Base-by-base conservation (phyloP, 2,329 filamentous ascomycete genomes). In the Talaromyces rugulosus region DNA sequence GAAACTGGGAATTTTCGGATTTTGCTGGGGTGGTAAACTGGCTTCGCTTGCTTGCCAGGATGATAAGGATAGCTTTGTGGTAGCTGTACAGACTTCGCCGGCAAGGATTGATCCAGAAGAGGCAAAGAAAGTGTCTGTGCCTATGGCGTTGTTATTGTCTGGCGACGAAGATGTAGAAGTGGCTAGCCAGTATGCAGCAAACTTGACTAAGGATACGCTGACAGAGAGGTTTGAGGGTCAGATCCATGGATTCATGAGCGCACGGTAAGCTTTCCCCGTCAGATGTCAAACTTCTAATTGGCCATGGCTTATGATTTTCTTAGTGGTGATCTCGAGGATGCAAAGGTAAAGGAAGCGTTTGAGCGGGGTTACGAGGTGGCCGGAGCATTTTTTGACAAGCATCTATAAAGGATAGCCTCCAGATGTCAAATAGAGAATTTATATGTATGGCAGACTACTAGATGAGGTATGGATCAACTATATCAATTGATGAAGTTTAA, bases 191-290 rank as follows among this genome's bases (percentile, higher is more conserved):
- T 63, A 82, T 57, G 50, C 40, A 8, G 50, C 47, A 14, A 63
- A 60, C 33, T 47, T 63, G 44, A 12, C 47, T 7, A 44, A 42
- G 5, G 27, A 44, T 52, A 63, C 56, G 23, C 40, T 63, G 60
- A 82, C 89, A 60, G 87, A 90, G 79, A 86, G 73, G 16, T 90
- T 89, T 69, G 69, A 69, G 28, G 85, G 85, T 68, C 88, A 89
- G 80, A 82, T 87, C 70, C 88, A 91, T 74, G 88, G 88, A 42
- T 91, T 87, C 87, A 91, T 90, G 88, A 86, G 85, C 2, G 87
- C 88, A 1, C 82, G 87, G 44, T 62, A 18, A 23, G 60, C n/a
- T 42, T 27, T 27, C 31, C 8, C 28, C 5, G 5, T 23, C 9
- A 2, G 4, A 14, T 53, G 1, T 53, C n/a, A 5, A 30, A 1